A percentile compares a stretch with the other conserved stretches of the same genome.
Conservation (phyloP, 306 rosid species). For the Rubus parviflorus region DNA sequence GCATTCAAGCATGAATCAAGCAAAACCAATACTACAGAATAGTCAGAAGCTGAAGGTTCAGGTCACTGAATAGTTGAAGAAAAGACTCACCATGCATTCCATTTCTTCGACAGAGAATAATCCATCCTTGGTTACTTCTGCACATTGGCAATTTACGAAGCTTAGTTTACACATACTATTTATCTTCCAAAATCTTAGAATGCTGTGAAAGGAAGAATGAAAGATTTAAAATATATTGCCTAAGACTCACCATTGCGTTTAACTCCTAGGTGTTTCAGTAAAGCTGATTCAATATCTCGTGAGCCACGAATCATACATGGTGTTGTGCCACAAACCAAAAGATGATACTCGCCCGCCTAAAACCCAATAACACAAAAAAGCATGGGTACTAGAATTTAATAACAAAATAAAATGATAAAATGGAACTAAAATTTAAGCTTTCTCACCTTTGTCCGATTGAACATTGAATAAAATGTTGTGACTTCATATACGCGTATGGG, state of each 20-base stretch:
- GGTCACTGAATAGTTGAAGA: constrained; percentile 21
- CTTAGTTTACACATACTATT: constrained; percentile 14
- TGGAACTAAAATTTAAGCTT: constrained; percentile 10
- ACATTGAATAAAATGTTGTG: constrained; percentile 97
- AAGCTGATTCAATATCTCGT: constrained; percentile 83
- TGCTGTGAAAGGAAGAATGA: neutral
- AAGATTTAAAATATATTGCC: constrained; percentile 11
- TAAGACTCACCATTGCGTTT: constrained; percentile 78
- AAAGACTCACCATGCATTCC: constrained; percentile 96
- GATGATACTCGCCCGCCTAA: constrained; percentile 92
- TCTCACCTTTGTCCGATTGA: constrained; percentile 83
- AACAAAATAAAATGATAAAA: neutral
- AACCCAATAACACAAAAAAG: constrained; percentile 33
- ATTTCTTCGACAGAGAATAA: constrained; percentile 97
- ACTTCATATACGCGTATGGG: constrained; percentile 95
- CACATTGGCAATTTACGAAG: constrained; percentile 32
- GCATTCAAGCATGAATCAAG: constrained; percentile 10
- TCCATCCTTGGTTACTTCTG: constrained; percentile 99
- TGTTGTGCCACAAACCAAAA: constrained; percentile 95
- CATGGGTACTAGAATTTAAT: constrained; percentile 27
- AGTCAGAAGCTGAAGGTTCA: constrained; percentile 14
- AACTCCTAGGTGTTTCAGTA: constrained; percentile 90
- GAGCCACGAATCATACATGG: constrained; percentile 99
- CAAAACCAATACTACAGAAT: constrained; percentile 3
- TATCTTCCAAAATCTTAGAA: neutral